Evolutionary conservation across 441 rosid species (phyloP).

Genomic region (Aquilaria agallochum): DNA sequence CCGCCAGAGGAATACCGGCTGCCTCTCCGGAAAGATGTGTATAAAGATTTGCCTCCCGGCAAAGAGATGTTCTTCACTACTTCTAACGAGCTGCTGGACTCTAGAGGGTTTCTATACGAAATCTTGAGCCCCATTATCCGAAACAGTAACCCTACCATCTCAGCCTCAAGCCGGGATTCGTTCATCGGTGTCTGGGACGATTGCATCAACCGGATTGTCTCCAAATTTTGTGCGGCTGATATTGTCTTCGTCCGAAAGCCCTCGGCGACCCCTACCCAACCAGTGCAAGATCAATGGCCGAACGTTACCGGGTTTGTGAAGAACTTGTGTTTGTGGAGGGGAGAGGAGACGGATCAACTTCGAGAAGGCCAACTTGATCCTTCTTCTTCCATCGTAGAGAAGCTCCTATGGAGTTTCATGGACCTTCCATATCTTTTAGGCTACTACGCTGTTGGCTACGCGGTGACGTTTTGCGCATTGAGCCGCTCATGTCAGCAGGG

Average conservation of each 20-base stretch:
- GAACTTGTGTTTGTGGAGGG: slow-evolving; percentile 87
- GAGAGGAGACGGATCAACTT: slow-evolving; percentile 66
- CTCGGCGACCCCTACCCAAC: slow-evolving; percentile 8
- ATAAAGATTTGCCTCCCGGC: slow-evolving; percentile 73
- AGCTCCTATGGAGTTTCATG: slow-evolving; percentile 75
- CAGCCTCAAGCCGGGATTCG: slow-evolving; percentile 67
- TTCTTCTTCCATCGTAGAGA: slow-evolving; percentile 56
- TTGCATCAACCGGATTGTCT: slow-evolving; percentile 69
- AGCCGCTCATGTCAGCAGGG: slow-evolving; percentile 47
- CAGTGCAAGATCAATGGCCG: slow-evolving; percentile 84
- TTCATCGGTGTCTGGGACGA: slow-evolving; percentile 89
- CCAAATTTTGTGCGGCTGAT: slow-evolving; percentile 68
- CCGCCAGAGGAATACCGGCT: slow-evolving; percentile 78
- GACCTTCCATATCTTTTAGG: slow-evolving; percentile 89
- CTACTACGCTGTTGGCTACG: slow-evolving; percentile 70
- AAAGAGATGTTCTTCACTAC: slow-evolving; percentile 77
- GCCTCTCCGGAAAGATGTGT: slow-evolving; percentile 78
- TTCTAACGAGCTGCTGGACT: slow-evolving; percentile 61
- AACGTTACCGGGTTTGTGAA: slow-evolving; percentile 74
- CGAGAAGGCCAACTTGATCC: slow-evolving; percentile 66
- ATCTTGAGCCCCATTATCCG: slow-evolving; percentile 62
- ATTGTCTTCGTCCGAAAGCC: slow-evolving; percentile 57
- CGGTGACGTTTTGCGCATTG: slow-evolving; percentile 74
- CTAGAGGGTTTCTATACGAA: slow-evolving; percentile 58
- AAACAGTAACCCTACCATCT: slow-evolving; percentile 34